phyloP scores from a whole-genome alignment of 2,329 filamentous ascomycete species.

The Beauveria sp. region DNA sequence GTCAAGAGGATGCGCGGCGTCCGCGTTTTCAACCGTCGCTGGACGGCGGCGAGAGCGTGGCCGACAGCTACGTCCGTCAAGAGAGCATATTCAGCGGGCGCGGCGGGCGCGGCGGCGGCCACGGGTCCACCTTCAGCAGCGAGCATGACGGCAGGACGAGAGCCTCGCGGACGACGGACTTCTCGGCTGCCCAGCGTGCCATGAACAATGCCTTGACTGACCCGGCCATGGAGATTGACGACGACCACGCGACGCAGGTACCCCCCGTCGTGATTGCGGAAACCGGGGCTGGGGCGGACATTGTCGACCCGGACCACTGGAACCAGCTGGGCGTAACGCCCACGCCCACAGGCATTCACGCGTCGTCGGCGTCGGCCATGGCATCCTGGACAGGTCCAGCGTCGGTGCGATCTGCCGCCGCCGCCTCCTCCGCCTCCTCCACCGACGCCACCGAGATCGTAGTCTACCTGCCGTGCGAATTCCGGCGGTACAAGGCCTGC shows the following conservation, averaged over 20 bases:
- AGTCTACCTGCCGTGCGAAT: slow-evolving; percentile 37
- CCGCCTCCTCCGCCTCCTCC: background rate
- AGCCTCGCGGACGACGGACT: background rate
- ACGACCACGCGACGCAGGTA: background rate
- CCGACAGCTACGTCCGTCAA: background rate
- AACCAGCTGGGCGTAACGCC: background rate
- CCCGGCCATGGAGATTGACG: background rate
- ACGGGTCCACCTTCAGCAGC: background rate
- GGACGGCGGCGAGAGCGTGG: background rate
- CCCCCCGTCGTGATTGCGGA: background rate
- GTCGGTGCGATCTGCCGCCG: background rate
- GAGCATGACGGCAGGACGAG: background rate
- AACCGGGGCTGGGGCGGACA: background rate
- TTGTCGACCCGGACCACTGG: background rate
- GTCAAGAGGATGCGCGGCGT: background rate
- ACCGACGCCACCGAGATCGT: background rate
- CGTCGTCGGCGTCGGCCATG: background rate
- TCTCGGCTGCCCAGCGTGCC: background rate
- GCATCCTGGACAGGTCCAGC: background rate
- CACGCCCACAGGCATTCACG: background rate
- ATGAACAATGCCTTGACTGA: background rate
- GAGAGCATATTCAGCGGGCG: background rate
- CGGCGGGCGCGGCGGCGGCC: background rate
- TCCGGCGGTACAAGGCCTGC: slow-evolving; percentile 31
- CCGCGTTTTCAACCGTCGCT: background rate